Evolutionary conservation across 345 rosid genomes (phyloP).

Genomic region (Reutealis trisperma): DNA sequence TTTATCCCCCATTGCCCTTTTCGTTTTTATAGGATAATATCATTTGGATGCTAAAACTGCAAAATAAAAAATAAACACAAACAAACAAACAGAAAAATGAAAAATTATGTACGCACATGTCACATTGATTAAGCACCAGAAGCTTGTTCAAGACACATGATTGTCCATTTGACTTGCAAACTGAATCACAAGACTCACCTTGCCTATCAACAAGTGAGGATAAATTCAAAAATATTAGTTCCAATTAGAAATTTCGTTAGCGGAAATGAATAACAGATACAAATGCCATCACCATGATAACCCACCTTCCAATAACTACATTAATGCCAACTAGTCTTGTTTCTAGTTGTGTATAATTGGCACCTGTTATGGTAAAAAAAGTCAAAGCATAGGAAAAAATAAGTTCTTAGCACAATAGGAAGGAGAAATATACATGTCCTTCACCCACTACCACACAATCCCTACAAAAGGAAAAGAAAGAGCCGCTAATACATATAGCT

Average conservation of each 20-base stretch:
- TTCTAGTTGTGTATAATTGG: slow-evolving; percentile 49
- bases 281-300: slow-evolving; percentile 11
- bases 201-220: slow-evolving; percentile 49
- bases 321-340: slow-evolving; percentile 77
- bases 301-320: slow-evolving; percentile 76
- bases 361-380: slow-evolving; percentile 38
- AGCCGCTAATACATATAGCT: background rate
- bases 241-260: background rate
- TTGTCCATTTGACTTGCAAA: slow-evolving; percentile 77
- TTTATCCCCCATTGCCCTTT: background rate
- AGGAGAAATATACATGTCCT: background rate
- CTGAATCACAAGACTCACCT: slow-evolving; percentile 85
- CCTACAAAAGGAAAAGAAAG: background rate
- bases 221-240: slow-evolving; percentile 5
- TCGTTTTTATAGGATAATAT: background rate
- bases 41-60: background rate
- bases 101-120: slow-evolving; percentile 50
- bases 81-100: background rate
- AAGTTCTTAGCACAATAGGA: background rate
- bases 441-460: too few species aligned
- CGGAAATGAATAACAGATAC: slow-evolving; percentile 7
- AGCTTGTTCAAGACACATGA: slow-evolving; percentile 89
- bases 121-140: slow-evolving; percentile 79
- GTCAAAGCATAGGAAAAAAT: background rate
- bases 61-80: background rate